These are phyloP conservation scores for Solanum piurae DNA, from an alignment of 257 asterid species.

Conservation along the genomic window DNA sequence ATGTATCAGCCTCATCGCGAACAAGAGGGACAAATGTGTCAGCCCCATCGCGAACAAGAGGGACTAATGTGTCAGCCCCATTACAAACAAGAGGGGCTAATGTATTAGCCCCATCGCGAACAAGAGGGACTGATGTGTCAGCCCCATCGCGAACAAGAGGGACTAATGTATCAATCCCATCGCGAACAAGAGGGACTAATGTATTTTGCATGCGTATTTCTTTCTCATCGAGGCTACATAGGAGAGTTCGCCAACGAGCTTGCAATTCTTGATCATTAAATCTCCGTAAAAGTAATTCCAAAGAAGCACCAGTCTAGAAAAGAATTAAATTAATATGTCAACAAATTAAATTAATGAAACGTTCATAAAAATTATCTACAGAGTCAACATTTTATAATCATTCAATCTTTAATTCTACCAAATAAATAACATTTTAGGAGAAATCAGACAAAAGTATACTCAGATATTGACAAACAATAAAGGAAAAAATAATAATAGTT, in stretches of 20 bases:
- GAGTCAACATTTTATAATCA: background rate
- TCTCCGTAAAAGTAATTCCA: background rate
- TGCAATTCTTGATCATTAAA: background rate
- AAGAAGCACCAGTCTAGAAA: background rate
- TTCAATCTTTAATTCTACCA: background rate
- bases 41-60: no score
- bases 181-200: no score
- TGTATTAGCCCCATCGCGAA: no score
- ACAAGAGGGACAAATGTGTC: no score
- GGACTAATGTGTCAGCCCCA: no score
- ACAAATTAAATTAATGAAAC: background rate
- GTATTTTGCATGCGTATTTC: conserved; percentile 3
- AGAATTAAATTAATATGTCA: background rate
- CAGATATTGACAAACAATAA: background rate
- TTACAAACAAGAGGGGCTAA: no score
- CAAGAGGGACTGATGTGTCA: no score
- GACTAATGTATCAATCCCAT: no score
- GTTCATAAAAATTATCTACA: background rate
- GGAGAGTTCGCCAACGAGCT: background rate
- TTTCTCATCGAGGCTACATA: background rate
- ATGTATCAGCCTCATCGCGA: no score
- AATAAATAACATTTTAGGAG: background rate
- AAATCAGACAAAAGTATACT: background rate
- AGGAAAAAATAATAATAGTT: background rate
- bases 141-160: no score